phyloP scores from a whole-genome alignment of 768 basidiomycete species.

The Suillus luteus region DNA sequence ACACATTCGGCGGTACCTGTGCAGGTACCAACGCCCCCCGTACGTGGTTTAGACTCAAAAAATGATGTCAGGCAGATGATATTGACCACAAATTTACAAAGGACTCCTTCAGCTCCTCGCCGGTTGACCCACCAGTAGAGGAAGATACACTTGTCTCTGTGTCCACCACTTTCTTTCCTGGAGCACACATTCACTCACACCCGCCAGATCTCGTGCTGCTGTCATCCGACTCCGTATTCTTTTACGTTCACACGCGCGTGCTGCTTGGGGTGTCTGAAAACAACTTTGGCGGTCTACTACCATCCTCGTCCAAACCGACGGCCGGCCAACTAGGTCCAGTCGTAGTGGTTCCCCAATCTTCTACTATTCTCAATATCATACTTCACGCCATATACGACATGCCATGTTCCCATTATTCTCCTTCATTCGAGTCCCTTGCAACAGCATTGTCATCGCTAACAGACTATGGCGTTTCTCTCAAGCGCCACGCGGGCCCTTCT shows the following conservation, averaged over 20 bases:
- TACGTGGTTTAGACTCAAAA: constrained; percentile 34
- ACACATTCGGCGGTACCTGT: constrained; percentile 23
- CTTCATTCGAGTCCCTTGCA: constrained; percentile 59
- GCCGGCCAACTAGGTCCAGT: constrained; percentile 51
- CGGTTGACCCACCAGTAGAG: constrained; percentile 34
- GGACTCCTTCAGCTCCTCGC: constrained; percentile 38
- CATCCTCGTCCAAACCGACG: constrained; percentile 40
- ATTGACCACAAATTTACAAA: constrained; percentile 17
- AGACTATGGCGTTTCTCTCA: constrained; percentile 60
- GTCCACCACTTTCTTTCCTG: constrained; percentile 81
- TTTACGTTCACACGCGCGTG: constrained; percentile 71
- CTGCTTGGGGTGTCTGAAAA: constrained; percentile 65
- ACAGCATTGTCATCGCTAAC: constrained; percentile 57
- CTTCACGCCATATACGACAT: constrained; percentile 74
- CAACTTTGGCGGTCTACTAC: constrained; percentile 60
- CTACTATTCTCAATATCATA: constrained; percentile 67
- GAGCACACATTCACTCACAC: constrained; percentile 55
- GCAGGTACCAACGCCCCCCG: constrained; percentile 70
- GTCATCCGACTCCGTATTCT: constrained; percentile 78
- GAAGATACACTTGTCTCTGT: constrained; percentile 65
- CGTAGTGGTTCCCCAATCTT: constrained; percentile 60
- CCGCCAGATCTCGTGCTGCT: constrained; percentile 66
- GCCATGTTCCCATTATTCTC: constrained; percentile 74
- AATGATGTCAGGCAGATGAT: constrained; percentile 15
- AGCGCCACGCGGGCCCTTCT: constrained; percentile 47